Evolutionary conservation across 2,329 filamentous ascomycete genomes (phyloP).

Genomic region (Delphinella strobiligena): DNA sequence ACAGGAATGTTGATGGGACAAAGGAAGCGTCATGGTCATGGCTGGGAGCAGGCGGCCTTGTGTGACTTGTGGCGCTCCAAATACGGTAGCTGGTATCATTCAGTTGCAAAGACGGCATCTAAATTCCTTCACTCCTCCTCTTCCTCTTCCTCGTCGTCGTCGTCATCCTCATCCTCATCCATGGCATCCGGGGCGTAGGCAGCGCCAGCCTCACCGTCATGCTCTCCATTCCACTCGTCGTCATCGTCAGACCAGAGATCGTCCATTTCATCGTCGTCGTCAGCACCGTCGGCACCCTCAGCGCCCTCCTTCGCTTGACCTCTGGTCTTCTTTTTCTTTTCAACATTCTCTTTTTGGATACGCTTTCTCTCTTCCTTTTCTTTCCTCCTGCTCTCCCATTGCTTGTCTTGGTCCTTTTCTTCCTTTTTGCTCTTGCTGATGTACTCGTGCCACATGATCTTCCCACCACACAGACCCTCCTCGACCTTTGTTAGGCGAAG

Average conservation of each 20-base stretch:
- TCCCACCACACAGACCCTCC: constrained; percentile 79
- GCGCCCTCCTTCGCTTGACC: constrained; percentile 29
- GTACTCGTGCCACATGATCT: constrained; percentile 96
- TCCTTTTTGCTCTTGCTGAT: constrained; percentile 75
- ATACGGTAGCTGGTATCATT: neutral
- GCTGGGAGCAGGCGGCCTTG: neutral
- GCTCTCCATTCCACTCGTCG: constrained; percentile 39
- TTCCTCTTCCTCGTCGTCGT: constrained; percentile 9
- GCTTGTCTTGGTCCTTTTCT: constrained; percentile 63
- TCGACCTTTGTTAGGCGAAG: constrained; percentile 90
- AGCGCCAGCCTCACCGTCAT: constrained; percentile 37
- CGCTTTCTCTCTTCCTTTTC: constrained; percentile 75
- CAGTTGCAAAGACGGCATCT: neutral
- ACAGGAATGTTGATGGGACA: neutral
- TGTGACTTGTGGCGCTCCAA: neutral
- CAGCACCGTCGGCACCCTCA: constrained; percentile 28
- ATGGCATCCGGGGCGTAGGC: constrained; percentile 30
- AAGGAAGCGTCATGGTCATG: neutral
- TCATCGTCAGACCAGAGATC: constrained; percentile 29
- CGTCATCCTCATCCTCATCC: constrained; percentile 18
- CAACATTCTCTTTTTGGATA: constrained; percentile 80
- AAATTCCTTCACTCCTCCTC: constrained; percentile 5
- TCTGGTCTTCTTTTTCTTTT: constrained; percentile 63
- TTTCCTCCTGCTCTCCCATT: constrained; percentile 64
- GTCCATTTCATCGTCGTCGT: constrained; percentile 28